Base-by-base conservation (phyloP, 371 early-diverging fungal genomes). In the Pancytospora philotis region DNA sequence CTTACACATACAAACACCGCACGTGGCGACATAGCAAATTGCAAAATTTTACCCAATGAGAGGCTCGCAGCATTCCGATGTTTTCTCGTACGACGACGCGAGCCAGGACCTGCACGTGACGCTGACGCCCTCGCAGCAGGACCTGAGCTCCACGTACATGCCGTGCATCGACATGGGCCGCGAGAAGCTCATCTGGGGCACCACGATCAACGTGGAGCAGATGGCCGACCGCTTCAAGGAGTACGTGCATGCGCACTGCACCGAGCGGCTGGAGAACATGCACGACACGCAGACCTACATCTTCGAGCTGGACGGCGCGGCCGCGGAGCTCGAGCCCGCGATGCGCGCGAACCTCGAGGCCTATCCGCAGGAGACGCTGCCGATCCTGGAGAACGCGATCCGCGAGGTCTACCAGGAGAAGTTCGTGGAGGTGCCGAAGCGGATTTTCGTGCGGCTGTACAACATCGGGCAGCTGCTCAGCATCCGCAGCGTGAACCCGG, bases 281-380 rank as follows among this genome's bases (percentile, higher is more conserved):
- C 30, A 57, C 48, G 16, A 36, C 41, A 83, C 77, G 41, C 72
- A 66, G 49, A 66, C 53, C 60, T 74, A 32, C 52, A 34, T 66
- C 38, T 63, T 76, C 45, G 35, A 56, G 58, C 36, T 73, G 2
- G 58, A 72, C 50, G 66, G 74, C 36, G 16, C n/a, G 27, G n/a
- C n/a, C n/a, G 45, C 4, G 3, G 16, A 6, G 6, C 39, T 65
- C 3, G 3, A 3, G 3, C 55, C 55, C 16, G 62, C 55, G 22
- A 51, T 69, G 16, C 10, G 48, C 1, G 41, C 48, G 1, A 64
- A 58, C 30, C 81, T 96, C 28, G 89, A 89, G 76, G 80, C 86
- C 69, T 98, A 93, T 82, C 99, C 99, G 30, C 89, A 92, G 72
- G 99, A 98, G 83, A 88, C 95, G 50, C 86, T 98, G 76, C 90